Conservation (phyloP, 2,329 filamentous ascomycete genomes). For the Cercospora canescens region DNA sequence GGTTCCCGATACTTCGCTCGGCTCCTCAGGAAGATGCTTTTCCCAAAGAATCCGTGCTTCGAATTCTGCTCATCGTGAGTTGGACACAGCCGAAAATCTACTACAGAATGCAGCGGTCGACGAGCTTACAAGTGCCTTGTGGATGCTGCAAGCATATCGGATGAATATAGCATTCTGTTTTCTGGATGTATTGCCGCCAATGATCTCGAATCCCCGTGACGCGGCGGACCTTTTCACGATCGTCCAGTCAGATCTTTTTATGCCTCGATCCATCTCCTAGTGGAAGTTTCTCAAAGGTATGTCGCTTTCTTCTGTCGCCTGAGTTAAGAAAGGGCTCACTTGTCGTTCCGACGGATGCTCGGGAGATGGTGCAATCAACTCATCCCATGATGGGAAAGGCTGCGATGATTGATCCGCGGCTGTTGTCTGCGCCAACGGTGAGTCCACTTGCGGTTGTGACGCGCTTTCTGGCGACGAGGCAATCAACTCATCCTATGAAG, state of each 20-base stretch:
- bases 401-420: no score
- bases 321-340: neutral
- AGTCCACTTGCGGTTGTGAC: no score
- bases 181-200: neutral
- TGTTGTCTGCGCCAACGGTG: no score
- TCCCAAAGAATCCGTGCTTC: neutral
- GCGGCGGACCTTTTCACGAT: neutral
- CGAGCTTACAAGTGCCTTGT: neutral
- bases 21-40: neutral
- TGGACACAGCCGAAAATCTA: neutral
- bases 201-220: neutral
- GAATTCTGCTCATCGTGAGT: neutral
- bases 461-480: no score
- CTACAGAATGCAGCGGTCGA: neutral
- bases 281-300: neutral
- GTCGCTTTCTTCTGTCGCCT: neutral
- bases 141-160: neutral
- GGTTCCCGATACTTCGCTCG: neutral
- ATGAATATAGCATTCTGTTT: neutral
- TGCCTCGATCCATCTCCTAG: neutral
- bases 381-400: neutral
- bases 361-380: neutral
- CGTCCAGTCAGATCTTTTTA: neutral
- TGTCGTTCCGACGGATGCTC: neutral
- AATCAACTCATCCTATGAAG: no score